Evolutionary conservation across 768 basidiomycete genomes (phyloP).

Genomic region (Hericium alpestre): DNA sequence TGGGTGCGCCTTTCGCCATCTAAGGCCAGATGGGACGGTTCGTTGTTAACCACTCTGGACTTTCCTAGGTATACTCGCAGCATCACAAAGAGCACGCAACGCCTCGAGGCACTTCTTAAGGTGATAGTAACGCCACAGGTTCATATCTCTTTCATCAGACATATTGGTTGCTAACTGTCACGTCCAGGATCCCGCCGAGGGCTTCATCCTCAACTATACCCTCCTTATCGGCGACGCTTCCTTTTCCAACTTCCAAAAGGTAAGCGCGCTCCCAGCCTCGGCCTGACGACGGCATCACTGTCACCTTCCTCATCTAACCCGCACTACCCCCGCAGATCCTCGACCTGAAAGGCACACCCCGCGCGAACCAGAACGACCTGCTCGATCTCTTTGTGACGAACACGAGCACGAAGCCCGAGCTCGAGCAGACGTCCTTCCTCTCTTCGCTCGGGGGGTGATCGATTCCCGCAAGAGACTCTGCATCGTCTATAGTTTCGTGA

Average conservation of each 20-base stretch:
- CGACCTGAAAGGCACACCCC: slow-evolving; percentile 88
- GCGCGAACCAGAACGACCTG: slow-evolving; percentile 76
- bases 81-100: slow-evolving; percentile 68
- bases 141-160: slow-evolving; percentile 19
- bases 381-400: slow-evolving; percentile 86
- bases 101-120: slow-evolving; percentile 87
- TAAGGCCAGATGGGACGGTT: neutral
- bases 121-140: slow-evolving; percentile 91
- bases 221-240: slow-evolving; percentile 89
- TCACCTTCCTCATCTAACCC: neutral
- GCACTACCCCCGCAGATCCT: slow-evolving; percentile 51
- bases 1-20: slow-evolving; percentile 29
- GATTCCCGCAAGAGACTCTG: slow-evolving; percentile 28
- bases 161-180: slow-evolving; percentile 1
- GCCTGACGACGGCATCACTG: neutral
- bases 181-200: slow-evolving; percentile 76
- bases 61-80: slow-evolving; percentile 65
- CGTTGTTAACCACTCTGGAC: slow-evolving; percentile 8
- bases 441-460: slow-evolving; percentile 59
- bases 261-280: slow-evolving; percentile 17
- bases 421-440: slow-evolving; percentile 86
- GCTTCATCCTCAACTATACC: slow-evolving; percentile 93
- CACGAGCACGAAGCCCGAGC: slow-evolving; percentile 84
- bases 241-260: slow-evolving; percentile 98
- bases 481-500: slow-evolving; percentile 23